phyloP scores from a whole-genome alignment of 2,329 filamentous ascomycete species.

The Acrocalymma vagum region DNA sequence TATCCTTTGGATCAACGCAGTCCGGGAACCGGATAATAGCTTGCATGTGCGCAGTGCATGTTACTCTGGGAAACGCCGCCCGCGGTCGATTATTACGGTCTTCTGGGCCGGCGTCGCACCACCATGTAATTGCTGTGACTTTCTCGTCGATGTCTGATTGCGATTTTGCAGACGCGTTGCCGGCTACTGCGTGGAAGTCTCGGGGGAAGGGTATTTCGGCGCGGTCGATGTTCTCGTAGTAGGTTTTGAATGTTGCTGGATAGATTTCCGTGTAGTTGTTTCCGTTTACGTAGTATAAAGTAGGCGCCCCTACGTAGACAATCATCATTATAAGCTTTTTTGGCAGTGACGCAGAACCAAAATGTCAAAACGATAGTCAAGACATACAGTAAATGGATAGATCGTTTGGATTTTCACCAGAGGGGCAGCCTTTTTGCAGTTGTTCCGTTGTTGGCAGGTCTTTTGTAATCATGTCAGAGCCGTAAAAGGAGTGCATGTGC shows the following conservation, averaged over 20 bases:
- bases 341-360: too few relatives aligned
- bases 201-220: constrained; percentile 53
- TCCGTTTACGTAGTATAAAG: constrained; percentile 46
- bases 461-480: constrained; percentile 48
- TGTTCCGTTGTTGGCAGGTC: constrained; percentile 40
- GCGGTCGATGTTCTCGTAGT: constrained; percentile 50
- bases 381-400: constrained; percentile 52
- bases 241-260: constrained; percentile 51
- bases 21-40: constrained; percentile 45
- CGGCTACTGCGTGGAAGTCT: constrained; percentile 49
- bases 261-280: constrained; percentile 40
- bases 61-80: constrained; percentile 43
- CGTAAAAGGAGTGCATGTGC: constrained; percentile 52
- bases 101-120: constrained; percentile 18
- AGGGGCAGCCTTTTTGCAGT: constrained; percentile 52
- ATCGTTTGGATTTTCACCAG: constrained; percentile 54
- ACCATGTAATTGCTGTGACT: constrained; percentile 18
- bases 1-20: constrained; percentile 44
- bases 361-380: not conserved
- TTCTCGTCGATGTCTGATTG: constrained; percentile 33
- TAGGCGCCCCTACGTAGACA: constrained; percentile 54
- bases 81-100: constrained; percentile 15
- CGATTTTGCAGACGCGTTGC: constrained; percentile 39
- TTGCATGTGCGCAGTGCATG: constrained; percentile 39
- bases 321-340: too few relatives aligned